A percentile compares a stretch with the other conserved stretches of the same genome.
phyloP scores from a whole-genome alignment of 148 eudicot genomes.

The Chenopodium suecicum region DNA sequence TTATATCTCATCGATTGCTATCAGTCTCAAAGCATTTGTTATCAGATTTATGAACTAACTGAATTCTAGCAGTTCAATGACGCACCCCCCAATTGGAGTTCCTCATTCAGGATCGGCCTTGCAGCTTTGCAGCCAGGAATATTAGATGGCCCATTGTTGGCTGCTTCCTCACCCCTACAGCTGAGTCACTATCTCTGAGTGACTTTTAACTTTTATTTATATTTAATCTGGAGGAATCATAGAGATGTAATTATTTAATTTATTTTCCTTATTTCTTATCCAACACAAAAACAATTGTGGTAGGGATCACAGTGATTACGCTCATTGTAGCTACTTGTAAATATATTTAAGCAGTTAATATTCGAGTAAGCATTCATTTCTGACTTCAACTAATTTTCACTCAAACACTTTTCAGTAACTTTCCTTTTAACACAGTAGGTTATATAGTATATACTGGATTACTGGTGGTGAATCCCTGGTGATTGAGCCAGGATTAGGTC shows the following conservation, averaged over 20 bases:
- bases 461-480: too few species aligned
- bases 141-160: slow-evolving; percentile 56
- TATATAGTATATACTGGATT: not conserved
- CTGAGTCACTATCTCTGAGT: slow-evolving; percentile 51
- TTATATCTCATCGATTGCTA: not conserved
- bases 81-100: slow-evolving; percentile 45
- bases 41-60: not conserved
- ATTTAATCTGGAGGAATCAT: not conserved
- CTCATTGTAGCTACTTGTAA: slow-evolving; percentile 27
- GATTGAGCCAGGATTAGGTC: too few species aligned
- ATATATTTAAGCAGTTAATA: slow-evolving; percentile 16
- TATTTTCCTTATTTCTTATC: slow-evolving; percentile 9
- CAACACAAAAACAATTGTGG: slow-evolving; percentile 16
- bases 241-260: slow-evolving; percentile 31
- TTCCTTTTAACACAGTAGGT: not conserved
- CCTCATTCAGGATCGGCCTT: slow-evolving; percentile 51
- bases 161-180: slow-evolving; percentile 64
- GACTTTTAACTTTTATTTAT: not conserved
- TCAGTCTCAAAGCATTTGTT: not conserved
- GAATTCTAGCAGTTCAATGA: slow-evolving; percentile 43
- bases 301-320: slow-evolving; percentile 24
- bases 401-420: not conserved
- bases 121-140: slow-evolving; percentile 60
- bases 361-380: not conserved
- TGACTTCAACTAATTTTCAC: not conserved